A percentile compares a stretch with the other conserved stretches of the same genome.
phyloP scores from a whole-genome alignment of 805 yeast genomes.

The Candida maltosa region DNA sequence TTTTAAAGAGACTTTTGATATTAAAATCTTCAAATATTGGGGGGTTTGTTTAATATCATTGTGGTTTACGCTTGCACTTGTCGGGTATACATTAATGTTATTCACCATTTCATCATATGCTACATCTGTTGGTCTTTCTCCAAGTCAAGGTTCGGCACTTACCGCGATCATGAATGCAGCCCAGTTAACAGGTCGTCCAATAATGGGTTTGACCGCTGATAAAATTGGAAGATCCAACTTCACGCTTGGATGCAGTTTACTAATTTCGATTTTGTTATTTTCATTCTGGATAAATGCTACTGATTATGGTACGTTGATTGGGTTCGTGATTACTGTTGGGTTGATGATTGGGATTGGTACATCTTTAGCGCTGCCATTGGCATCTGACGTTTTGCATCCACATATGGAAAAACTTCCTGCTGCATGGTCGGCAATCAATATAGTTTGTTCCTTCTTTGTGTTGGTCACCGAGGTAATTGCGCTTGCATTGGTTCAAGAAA shows the following conservation, averaged over 20 bases:
- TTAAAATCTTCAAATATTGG: slow-evolving; percentile 19
- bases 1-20: slow-evolving; percentile 34
- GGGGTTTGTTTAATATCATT: slow-evolving; percentile 21
- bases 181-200: slow-evolving; percentile 49
- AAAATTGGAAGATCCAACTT: slow-evolving; percentile 44
- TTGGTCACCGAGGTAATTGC: slow-evolving; percentile 55
- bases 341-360: slow-evolving; percentile 28
- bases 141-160: slow-evolving; percentile 26
- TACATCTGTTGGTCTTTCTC: slow-evolving; percentile 41
- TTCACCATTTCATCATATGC: slow-evolving; percentile 40
- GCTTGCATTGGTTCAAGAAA: slow-evolving; percentile 36
- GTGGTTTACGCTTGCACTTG: slow-evolving; percentile 35
- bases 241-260: slow-evolving; percentile 16
- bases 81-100: slow-evolving; percentile 35
- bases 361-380: slow-evolving; percentile 21
- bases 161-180: slow-evolving; percentile 38
- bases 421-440: slow-evolving; percentile 38
- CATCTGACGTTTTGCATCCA: slow-evolving; percentile 19
- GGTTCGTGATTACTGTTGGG: slow-evolving; percentile 27
- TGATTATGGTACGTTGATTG: slow-evolving; percentile 27
- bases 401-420: slow-evolving; percentile 25
- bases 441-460: slow-evolving; percentile 27
- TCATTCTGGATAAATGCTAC: slow-evolving; percentile 40
- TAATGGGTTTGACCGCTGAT: slow-evolving; percentile 47
- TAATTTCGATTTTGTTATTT: slow-evolving; percentile 21